A percentile compares a stretch with the other conserved stretches of the same genome.
phyloP scores from a whole-genome alignment of 176 grass and related monocot genomes.

The Rhynchospora pubera region DNA sequence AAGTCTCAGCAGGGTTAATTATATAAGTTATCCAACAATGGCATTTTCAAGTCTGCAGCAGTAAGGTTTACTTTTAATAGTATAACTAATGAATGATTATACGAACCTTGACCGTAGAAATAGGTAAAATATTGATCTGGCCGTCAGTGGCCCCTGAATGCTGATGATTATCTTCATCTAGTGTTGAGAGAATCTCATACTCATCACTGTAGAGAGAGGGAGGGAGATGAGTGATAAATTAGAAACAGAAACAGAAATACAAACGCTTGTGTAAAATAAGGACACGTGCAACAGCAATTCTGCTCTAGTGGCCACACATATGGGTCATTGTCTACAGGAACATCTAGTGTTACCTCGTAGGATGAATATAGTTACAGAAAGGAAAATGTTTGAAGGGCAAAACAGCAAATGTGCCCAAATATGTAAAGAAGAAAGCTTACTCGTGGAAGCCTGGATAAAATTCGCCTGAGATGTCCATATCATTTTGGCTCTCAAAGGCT shows the following conservation, averaged over 20 bases:
- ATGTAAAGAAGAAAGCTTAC: neutral
- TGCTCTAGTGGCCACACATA: neutral
- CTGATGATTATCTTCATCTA: conserved; percentile 34
- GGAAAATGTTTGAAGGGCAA: neutral
- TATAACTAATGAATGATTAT: neutral
- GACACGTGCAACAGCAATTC: neutral
- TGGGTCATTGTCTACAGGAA: neutral
- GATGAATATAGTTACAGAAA: neutral
- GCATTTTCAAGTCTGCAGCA: neutral
- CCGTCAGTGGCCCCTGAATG: conserved; percentile 42
- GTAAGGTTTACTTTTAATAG: neutral
- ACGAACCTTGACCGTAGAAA: conserved; percentile 51
- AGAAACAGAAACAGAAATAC: neutral
- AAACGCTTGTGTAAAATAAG: neutral
- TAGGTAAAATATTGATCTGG: conserved; percentile 70
- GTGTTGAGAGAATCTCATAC: conserved; percentile 42
- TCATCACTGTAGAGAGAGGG: conserved; percentile 47
- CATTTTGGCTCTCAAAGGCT: conserved; percentile 41
- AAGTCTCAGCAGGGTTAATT: neutral
- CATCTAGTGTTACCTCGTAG: neutral
- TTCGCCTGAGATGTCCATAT: conserved; percentile 34
- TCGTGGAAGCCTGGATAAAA: neutral
- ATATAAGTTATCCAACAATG: neutral
- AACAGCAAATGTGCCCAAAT: neutral
- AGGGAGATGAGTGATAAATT: neutral